Conservation (phyloP, 495 filamentous ascomycete species). For the Penicillium psychrofluorescens region DNA sequence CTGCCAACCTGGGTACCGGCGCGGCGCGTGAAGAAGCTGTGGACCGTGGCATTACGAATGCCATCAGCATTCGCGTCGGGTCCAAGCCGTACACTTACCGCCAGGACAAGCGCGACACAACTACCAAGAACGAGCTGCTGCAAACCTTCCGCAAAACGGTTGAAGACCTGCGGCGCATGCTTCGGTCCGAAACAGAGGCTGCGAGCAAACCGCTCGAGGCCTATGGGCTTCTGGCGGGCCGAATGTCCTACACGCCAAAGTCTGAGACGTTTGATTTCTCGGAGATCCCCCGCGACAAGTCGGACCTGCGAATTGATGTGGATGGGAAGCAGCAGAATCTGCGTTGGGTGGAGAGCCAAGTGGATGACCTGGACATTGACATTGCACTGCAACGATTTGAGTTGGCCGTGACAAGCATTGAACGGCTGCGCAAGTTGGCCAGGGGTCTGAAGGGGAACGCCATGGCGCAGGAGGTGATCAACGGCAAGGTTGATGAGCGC, state of each 20-base stretch:
- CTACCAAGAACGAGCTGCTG: conserved; percentile 72
- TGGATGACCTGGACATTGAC: conserved; percentile 93
- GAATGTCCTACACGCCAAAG: conserved; percentile 21
- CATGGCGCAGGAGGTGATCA: conserved; percentile 82
- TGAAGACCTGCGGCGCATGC: conserved; percentile 77
- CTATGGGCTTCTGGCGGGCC: conserved; percentile 61
- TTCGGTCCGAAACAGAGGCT: conserved; percentile 77
- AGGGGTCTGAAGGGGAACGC: conserved; percentile 74
- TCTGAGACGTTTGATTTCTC: conserved; percentile 54
- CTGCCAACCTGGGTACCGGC: conserved; percentile 51
- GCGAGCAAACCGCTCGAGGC: conserved; percentile 70
- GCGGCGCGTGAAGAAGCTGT: conserved; percentile 45
- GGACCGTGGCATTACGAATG: conserved; percentile 68
- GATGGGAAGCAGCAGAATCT: conserved; percentile 95
- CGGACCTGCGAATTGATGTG: conserved; percentile 80
- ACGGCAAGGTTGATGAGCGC: conserved; percentile 79
- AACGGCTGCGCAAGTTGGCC: conserved; percentile 72
- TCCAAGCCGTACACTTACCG: conserved; percentile 90
- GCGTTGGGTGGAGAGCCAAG: conserved; percentile 88
- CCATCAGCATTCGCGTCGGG: conserved; percentile 84
- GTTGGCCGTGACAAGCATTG: conserved; percentile 69
- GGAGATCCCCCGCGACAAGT: conserved; percentile 61
- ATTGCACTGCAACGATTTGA: conserved; percentile 91
- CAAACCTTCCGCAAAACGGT: conserved; percentile 85
- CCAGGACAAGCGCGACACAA: conserved; percentile 63